Conservation (phyloP, 805 yeast species). For the Saccharomycopsis olivae region DNA sequence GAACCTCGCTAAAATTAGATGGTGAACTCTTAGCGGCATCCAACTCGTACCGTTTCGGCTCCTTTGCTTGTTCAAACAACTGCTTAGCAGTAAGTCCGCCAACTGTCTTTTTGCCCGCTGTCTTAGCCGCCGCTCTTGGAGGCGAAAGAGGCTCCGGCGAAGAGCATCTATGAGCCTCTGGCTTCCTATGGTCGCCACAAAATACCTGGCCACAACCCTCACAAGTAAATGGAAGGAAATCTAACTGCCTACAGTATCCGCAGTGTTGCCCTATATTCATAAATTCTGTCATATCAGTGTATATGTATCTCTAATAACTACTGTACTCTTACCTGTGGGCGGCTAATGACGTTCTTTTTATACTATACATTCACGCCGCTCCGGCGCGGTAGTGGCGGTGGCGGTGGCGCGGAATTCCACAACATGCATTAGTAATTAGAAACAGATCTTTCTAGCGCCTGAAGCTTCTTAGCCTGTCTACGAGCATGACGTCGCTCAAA, state of each 20-base stretch:
- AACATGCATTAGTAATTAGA: too few species aligned
- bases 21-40: neutral
- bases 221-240: constrained; percentile 50
- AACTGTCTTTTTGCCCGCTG: constrained; percentile 4
- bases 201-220: constrained; percentile 34
- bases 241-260: constrained; percentile 38
- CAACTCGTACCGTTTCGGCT: constrained; percentile 15
- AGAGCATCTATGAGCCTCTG: constrained; percentile 25
- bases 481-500: constrained; percentile 37
- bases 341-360: neutral
- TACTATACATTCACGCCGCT: neutral
- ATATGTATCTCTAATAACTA: too few species aligned
- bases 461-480: constrained; percentile 26
- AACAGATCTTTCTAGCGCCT: too few species aligned
- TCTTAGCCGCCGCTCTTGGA: constrained; percentile 7
- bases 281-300: neutral
- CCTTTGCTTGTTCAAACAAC: constrained; percentile 37
- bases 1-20: neutral
- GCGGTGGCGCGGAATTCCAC: too few species aligned
- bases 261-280: constrained; percentile 54
- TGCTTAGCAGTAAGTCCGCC: constrained; percentile 29
- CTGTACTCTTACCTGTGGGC: too few species aligned
- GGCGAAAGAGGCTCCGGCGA: neutral
- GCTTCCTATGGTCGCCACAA: constrained; percentile 40
- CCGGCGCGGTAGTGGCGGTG: neutral